A percentile compares a stretch with the other conserved stretches of the same genome.
Evolutionary conservation across 495 filamentous ascomycete species (phyloP).

Genomic region (Acidiella bohemica): DNA sequence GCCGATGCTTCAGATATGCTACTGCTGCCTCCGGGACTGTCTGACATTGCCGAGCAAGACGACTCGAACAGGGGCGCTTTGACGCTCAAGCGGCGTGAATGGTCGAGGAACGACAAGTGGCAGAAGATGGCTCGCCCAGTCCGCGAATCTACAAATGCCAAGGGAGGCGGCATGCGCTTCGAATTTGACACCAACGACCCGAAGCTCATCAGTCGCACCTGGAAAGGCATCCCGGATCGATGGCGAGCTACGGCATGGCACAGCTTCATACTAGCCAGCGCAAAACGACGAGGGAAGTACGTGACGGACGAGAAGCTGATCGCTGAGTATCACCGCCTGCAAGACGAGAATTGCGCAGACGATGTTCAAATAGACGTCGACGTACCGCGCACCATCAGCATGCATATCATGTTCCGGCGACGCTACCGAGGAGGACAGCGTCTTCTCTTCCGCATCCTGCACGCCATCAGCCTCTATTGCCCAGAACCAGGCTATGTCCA

Average conservation of each 20-base stretch:
- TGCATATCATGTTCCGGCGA: constrained; percentile 93
- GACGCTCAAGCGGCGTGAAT: constrained; percentile 63
- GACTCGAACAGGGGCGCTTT: constrained; percentile 44
- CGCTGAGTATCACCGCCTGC: constrained; percentile 46
- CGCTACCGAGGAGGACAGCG: constrained; percentile 73
- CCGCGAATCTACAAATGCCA: constrained; percentile 24
- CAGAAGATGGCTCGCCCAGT: constrained; percentile 68
- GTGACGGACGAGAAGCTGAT: constrained; percentile 60
- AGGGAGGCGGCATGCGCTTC: constrained; percentile 74
- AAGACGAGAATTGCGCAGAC: constrained; percentile 63
- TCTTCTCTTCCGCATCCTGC: constrained; percentile 82
- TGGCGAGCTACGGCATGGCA: constrained; percentile 94
- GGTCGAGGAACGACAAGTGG: constrained; percentile 85
- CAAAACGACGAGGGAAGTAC: constrained; percentile 46
- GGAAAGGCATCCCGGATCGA: constrained; percentile 96
- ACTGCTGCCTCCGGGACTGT: constrained; percentile 54
- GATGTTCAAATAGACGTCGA: constrained; percentile 97
- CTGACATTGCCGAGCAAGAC: constrained; percentile 46
- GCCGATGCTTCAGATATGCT: constrained; percentile 89
- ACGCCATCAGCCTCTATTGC: constrained; percentile 81
- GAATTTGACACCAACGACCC: constrained; percentile 74
- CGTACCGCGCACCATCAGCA: constrained; percentile 86
- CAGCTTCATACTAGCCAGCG: constrained; percentile 76
- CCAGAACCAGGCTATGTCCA: constrained; percentile 92
- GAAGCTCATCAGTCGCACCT: constrained; percentile 80